Percentiles rank a stretch among this genome's conserved stretches.
Evolutionary conservation across 2,329 filamentous ascomycete species (phyloP).

Genomic region (Cercospora nicotianae): DNA sequence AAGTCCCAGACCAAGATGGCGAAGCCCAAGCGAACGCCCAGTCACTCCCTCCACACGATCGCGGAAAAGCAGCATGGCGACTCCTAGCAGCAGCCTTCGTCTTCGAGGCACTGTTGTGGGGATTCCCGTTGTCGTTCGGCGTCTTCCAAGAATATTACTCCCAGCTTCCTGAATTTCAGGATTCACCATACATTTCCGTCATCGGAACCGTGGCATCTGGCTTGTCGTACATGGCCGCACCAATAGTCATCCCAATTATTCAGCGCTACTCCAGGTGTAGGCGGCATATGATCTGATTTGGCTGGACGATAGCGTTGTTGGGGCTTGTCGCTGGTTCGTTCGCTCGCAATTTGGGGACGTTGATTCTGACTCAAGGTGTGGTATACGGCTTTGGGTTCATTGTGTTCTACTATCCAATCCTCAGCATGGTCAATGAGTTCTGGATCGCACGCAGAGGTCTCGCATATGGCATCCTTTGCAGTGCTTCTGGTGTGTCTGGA

Average conservation of each 20-base stretch:
- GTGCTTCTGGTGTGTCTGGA: constrained; percentile 31
- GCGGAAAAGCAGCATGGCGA: not conserved
- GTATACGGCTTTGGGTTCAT: constrained; percentile 62
- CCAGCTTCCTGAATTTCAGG: constrained; percentile 58
- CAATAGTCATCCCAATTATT: constrained; percentile 52
- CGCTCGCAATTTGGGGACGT: constrained; percentile 52
- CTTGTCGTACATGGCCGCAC: constrained; percentile 55
- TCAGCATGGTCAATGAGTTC: constrained; percentile 37
- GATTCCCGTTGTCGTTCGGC: constrained; percentile 61
- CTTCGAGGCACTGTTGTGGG: not conserved
- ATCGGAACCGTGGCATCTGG: constrained; percentile 65
- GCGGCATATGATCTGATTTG: constrained; percentile 50
- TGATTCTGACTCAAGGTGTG: constrained; percentile 62
- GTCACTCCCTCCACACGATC: not conserved
- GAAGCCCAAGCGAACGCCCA: not conserved
- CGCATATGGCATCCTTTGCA: constrained; percentile 32
- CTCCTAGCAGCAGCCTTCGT: not conserved
- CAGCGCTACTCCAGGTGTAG: constrained; percentile 44
- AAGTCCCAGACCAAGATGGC: not conserved
- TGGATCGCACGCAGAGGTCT: constrained; percentile 32
- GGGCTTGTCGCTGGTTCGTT: constrained; percentile 42
- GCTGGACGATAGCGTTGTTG: constrained; percentile 31
- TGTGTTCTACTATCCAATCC: constrained; percentile 34
- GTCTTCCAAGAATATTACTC: constrained; percentile 71
- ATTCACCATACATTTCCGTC: constrained; percentile 55